Evolutionary conservation across 352 stramenopile genomes (phyloP), one percentile per base, ranked within the genome.

Genomic region (Elongisporangium senticosum): DNA sequence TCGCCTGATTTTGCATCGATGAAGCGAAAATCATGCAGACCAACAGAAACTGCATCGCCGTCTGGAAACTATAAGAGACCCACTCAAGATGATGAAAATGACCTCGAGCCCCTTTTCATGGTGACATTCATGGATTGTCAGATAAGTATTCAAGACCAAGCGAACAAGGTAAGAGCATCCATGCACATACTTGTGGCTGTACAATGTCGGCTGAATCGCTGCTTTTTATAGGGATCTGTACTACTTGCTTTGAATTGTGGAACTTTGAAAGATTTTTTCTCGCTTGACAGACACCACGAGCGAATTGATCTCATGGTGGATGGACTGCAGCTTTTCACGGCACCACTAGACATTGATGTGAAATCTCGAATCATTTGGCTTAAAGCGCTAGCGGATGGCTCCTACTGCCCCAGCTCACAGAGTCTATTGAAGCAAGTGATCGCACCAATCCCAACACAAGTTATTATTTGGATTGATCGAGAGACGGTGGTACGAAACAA

Each of bases 91-190:
- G 28, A 37, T 13, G 21, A 56, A 13, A 40, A 62, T 17, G 15
- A 52, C 11, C 28, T 63, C 50, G 2, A 83, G 7, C 68, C 77
- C 2, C 89, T 88, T 48, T 62, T 92, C 15, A 77, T 88, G 51
- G 71, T 92, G 8, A 83, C 84, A 23, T 89, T 92, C 24, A 71
- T 87, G 62, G 84, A 94, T 55, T 85, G 70, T n/a, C 84, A 94
- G 64, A 74, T 92, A 37, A 89, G 68, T 51, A 40, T 90, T n/a
- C 82, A 90, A 64, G 81, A 92, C 39, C 64, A 76, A 11, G 24
- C 64, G 6, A 65, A 88, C 63, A 92, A 92, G 72, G 74, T 83
- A 54, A 55, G 39, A 47, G 28, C 11, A 6, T 14, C n/a, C 37
- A 53, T 60, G n/a, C 37, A 17, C n/a, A n/a, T n/a, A 4, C 13